A percentile compares a stretch with the other conserved stretches of the same genome.
Evolutionary conservation across 2,329 filamentous ascomycete species (phyloP).

Genomic region (Microsporum ferrugineum): DNA sequence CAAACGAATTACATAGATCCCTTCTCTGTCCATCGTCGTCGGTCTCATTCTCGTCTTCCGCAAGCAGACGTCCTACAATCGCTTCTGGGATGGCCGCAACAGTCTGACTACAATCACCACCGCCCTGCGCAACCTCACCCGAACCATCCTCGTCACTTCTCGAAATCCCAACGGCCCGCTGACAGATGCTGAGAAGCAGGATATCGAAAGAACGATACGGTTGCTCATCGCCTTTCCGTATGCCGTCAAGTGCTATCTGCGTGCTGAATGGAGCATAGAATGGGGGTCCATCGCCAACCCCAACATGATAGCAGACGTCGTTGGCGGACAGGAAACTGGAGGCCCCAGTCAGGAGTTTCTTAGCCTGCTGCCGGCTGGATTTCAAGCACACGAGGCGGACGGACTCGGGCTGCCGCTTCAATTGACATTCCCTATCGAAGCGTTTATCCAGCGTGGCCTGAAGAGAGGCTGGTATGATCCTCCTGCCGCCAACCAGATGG

Average conservation of each 20-base stretch:
- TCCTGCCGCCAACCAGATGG: conserved; percentile 48
- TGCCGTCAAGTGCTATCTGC: conserved; percentile 53
- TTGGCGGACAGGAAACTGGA: conserved; percentile 17
- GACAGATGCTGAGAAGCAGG: conserved; percentile 37
- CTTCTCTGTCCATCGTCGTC: conserved; percentile 53
- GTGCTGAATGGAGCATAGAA: conserved; percentile 47
- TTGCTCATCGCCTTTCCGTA: conserved; percentile 52
- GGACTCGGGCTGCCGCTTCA: conserved; percentile 51
- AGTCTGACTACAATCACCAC: conserved; percentile 48
- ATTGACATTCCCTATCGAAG: conserved; percentile 48
- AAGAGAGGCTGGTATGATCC: conserved; percentile 49
- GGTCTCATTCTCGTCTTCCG: conserved; percentile 58
- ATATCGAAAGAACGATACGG: conserved; percentile 49
- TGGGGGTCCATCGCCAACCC: conserved; percentile 3
- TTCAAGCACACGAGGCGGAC: conserved; percentile 46
- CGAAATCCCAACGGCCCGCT: conserved; percentile 25
- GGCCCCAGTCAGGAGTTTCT: conserved; percentile 39
- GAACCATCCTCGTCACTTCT: conserved; percentile 43
- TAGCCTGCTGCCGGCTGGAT: conserved; percentile 39
- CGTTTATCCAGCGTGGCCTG: conserved; percentile 47
- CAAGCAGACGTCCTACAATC: conserved; percentile 52
- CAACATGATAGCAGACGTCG: background rate
- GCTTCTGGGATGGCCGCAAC: conserved; percentile 52
- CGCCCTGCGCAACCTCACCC: conserved; percentile 48
- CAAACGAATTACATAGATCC: conserved; percentile 33